Conservation (phyloP, 768 basidiomycete genomes). For the Russula olivacea region DNA sequence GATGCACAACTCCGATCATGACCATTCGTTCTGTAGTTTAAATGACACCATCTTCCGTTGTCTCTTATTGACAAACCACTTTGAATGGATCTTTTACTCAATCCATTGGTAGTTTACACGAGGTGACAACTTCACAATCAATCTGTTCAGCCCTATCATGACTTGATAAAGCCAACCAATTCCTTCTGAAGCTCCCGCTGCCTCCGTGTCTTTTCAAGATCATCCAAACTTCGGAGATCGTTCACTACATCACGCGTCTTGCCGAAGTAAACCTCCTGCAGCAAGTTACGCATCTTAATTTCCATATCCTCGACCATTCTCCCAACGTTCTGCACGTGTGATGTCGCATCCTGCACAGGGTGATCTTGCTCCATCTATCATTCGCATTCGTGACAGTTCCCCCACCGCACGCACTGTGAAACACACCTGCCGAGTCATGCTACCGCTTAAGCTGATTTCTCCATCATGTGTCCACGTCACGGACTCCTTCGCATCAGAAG, state of each 20-base stretch:
- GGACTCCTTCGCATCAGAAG: constrained; percentile 34
- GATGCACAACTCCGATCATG: constrained; percentile 50
- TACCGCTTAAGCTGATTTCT: constrained; percentile 82
- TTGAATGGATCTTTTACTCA: not conserved
- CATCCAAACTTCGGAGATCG: constrained; percentile 82
- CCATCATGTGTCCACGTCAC: constrained; percentile 55
- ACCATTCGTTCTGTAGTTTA: not conserved
- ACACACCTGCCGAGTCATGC: constrained; percentile 92
- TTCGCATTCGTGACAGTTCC: not conserved
- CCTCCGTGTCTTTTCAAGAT: constrained; percentile 72
- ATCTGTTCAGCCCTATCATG: constrained; percentile 1
- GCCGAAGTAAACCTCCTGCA: constrained; percentile 94
- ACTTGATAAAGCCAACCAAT: constrained; percentile 77
- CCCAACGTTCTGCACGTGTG: constrained; percentile 92
- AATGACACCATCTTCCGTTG: not conserved
- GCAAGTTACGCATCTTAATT: constrained; percentile 94
- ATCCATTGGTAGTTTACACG: not conserved
- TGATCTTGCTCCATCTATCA: constrained; percentile 82
- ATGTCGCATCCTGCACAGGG: constrained; percentile 68
- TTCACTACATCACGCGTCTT: constrained; percentile 95
- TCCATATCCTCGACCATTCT: constrained; percentile 98
- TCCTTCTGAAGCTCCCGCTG: constrained; percentile 89
- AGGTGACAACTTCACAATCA: not conserved
- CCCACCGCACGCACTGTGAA: not conserved
- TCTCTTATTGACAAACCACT: not conserved